Conservation (phyloP, 2,329 filamentous ascomycete genomes). For the Orbilia blumenaviensis region DNA sequence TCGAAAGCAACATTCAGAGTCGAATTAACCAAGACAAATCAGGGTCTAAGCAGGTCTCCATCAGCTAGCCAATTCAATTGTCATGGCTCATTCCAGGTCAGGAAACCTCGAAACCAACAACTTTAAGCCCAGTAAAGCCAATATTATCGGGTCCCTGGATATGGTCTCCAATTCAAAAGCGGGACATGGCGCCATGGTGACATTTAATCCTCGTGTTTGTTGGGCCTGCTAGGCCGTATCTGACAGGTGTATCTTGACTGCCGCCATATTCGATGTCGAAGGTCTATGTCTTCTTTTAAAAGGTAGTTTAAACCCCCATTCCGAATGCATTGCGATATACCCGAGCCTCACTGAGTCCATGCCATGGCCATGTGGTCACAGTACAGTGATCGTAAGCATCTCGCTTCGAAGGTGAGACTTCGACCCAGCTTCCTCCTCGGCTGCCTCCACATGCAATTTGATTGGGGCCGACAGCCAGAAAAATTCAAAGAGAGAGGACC, state of each 20-base stretch:
- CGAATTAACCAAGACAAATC: no score
- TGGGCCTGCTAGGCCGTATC: no score
- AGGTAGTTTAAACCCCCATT: no score
- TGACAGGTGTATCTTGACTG: conserved; percentile 3
- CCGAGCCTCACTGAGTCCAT: neutral
- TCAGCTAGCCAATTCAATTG: neutral
- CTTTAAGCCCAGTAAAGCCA: neutral
- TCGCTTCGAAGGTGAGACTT: neutral
- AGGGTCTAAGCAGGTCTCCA: no score
- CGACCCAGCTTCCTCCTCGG: conserved; percentile 7
- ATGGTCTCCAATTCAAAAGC: no score
- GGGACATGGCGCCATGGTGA: conserved; percentile 42
- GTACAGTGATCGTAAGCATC: neutral
- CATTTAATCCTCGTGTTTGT: no score
- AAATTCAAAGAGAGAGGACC: no score
- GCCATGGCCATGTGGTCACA: neutral
- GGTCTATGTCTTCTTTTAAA: no score
- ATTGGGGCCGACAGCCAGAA: neutral
- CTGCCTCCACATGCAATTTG: neutral
- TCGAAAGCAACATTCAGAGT: no score
- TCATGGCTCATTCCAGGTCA: neutral
- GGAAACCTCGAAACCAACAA: conserved; percentile 34
- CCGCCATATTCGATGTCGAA: conserved; percentile 29
- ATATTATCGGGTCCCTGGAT: conserved; percentile 2
- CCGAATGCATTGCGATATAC: no score